Evolutionary conservation across 805 yeast genomes (phyloP), one percentile per base, ranked within the genome.

Genomic region (Cyberlindnera maritima): DNA sequence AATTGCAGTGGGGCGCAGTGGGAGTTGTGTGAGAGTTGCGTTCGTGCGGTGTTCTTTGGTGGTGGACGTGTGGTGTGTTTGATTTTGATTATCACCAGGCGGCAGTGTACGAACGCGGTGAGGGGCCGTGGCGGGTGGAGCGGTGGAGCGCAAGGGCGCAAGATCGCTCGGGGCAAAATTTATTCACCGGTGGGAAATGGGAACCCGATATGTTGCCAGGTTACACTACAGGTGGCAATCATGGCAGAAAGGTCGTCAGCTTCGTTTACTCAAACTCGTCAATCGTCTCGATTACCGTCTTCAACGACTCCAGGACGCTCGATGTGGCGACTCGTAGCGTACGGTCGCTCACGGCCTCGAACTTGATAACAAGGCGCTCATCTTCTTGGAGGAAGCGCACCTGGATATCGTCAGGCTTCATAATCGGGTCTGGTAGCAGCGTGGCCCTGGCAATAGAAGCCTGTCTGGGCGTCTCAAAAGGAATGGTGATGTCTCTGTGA

Each of bases 321-420:
- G 89, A 88, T 17, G 86, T 88, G 9, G 95, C 95, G 6, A 89
- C 96, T 51, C 97, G 71, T 43, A 90, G 75, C 7, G 82, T 82
- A 37, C 96, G 70, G 54, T 86, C 95, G 42, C 87, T 81, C 0
- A 72, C 71, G 2, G 89, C 88, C 8, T 68, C 62, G 54, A 88
- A 86, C 1, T 57, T 52, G 25, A 82, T 76, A 2, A 62, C 48
- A 35, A 88, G 68, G 0, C 50, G 51, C 17, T 34, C 35, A 13
- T 54, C 58, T 2, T 62, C 75, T 3, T 67, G 60, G 0, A 67
- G 60, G 6, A 80, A 81, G 1, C 54, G 55, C 4, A 81, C 82
- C 15, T 65, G 61, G 40, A 89, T 70, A 62, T 88, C 94, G 43
- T 76, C 71, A 1, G 83, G 83, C 59, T 80, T 83, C 51, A 90